Base-by-base conservation (phyloP, 2,329 filamentous ascomycete species). In the Fonsecaea pedrosoi region DNA sequence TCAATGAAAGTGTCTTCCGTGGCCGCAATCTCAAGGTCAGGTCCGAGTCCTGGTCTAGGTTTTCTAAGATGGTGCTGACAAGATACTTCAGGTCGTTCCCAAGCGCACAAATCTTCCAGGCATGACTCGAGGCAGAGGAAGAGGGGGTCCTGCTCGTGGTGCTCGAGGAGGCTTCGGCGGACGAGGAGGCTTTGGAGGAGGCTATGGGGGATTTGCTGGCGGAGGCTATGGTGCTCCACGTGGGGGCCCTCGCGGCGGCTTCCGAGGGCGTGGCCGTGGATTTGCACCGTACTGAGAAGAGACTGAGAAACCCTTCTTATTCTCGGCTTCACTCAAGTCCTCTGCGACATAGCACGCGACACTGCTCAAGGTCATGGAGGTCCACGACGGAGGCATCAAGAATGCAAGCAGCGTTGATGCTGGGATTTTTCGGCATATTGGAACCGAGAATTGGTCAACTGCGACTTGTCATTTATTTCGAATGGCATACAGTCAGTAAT, bases 91-190 rank as follows among this genome's bases (percentile, higher is more conserved):
- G 90, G 90, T 92, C 65, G 88, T 90, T 25, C 94, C 95, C 38
- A 99, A 99, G 84, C 91, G 95, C 69, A 99, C 95, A 73, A 99
- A 99, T 78, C 84, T 99, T 61, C 95, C 95, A 1, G 95, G 95
- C 68, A 94, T 99, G 92, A 90, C 87, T 73, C 89, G 94, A 70
- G 82, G 83, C 34, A 85, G 92, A 60, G 88, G 86, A 34, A 79
- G 80, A 48, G 71, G 83, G 38, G 73, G 72, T 18, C 67, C 72
- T 34, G 80, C 86, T 71, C 76, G 81, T 64, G 87, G 87, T 60
- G 91, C 90, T 75, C 82, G 85, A 68, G 85, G 85, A 64, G 83
- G 82, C 15, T 83, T 82, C 75, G 84, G 89, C 66, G 89, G 87
- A 61, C 86, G 90, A 73, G 79, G 83, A 61, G 82, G 82, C 64